Conservation (phyloP, 257 asterid genomes). For the Pogostemon cablin region DNA sequence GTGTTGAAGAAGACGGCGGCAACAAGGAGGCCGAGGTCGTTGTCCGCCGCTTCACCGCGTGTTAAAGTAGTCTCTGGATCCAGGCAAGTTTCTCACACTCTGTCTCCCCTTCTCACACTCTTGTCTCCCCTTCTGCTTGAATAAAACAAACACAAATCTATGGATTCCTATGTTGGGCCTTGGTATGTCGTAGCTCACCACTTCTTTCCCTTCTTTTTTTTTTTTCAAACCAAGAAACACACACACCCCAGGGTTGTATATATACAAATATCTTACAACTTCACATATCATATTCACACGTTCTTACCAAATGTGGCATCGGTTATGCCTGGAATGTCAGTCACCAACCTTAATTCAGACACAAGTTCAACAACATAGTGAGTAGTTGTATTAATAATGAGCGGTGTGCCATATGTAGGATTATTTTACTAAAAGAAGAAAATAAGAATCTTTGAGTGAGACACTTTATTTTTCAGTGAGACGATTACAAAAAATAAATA, state of each 20-base stretch:
- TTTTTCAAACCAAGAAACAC: too few species aligned
- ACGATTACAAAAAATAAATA: too few species aligned
- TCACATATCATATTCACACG: too few species aligned
- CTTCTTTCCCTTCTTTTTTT: constrained; percentile 55
- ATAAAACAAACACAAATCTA: constrained; percentile 76
- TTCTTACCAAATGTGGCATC: constrained; percentile 80
- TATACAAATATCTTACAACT: too few species aligned
- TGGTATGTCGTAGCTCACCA: constrained; percentile 68
- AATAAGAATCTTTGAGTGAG: too few species aligned
- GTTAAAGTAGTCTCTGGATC: constrained; percentile 60
- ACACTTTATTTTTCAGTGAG: too few species aligned
- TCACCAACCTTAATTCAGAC: constrained; percentile 56
- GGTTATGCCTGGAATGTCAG: constrained; percentile 94
- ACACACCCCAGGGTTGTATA: too few species aligned
- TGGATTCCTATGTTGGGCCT: constrained; percentile 82
- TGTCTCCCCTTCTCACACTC: constrained; percentile 31
- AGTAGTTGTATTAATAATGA: too few species aligned
- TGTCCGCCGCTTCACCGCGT: constrained; percentile 72
- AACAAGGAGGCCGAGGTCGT: constrained; percentile 74
- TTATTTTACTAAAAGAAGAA: too few species aligned
- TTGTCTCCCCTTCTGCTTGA: constrained; percentile 50
- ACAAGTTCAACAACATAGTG: too few species aligned
- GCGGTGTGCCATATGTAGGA: too few species aligned
- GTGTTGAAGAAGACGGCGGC: constrained; percentile 95
- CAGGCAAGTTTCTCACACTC: constrained; percentile 54